A percentile compares a stretch with the other conserved stretches of the same genome.
These are phyloP conservation scores for Phlebopus sp. DNA, from an alignment of 1,284 basidiomycete species.

Conservation along the genomic window DNA sequence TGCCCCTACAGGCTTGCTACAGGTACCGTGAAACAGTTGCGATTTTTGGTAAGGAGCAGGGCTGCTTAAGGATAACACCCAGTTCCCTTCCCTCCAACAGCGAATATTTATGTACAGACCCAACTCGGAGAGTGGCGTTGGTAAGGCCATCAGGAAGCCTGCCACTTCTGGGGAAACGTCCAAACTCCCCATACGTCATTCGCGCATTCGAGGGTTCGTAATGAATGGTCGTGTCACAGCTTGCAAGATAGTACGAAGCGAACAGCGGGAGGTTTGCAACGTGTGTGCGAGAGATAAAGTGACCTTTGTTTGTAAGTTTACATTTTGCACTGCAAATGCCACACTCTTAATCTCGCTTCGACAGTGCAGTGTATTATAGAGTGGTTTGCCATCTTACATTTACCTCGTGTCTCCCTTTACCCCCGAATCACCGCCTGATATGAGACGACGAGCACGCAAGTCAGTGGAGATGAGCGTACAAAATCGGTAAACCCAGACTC, in stretches of 20 bases:
- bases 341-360: not conserved
- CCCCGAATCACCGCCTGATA: too few species aligned
- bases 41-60: constrained; percentile 2
- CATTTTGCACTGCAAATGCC: not conserved
- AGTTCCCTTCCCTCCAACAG: constrained; percentile 1
- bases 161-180: constrained; percentile 38
- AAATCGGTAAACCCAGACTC: too few species aligned
- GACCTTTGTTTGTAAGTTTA: constrained; percentile 16
- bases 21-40: constrained; percentile 11
- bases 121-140: constrained; percentile 33
- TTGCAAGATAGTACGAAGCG: constrained; percentile 14
- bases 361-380: constrained; percentile 18
- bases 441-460: too few species aligned
- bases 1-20: constrained; percentile 9
- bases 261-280: constrained; percentile 14
- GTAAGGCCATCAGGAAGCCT: constrained; percentile 37
- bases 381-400: constrained; percentile 6
- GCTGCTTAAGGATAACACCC: not conserved
- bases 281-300: constrained; percentile 11
- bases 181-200: constrained; percentile 35
- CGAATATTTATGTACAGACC: constrained; percentile 13
- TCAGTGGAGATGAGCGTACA: too few species aligned
- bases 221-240: constrained; percentile 4
- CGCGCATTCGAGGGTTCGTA: not conserved
- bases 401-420: too few species aligned